A percentile compares a stretch with the other conserved stretches of the same genome.
Conservation (phyloP, 495 filamentous ascomycete genomes). For the Xylaria acuta region DNA sequence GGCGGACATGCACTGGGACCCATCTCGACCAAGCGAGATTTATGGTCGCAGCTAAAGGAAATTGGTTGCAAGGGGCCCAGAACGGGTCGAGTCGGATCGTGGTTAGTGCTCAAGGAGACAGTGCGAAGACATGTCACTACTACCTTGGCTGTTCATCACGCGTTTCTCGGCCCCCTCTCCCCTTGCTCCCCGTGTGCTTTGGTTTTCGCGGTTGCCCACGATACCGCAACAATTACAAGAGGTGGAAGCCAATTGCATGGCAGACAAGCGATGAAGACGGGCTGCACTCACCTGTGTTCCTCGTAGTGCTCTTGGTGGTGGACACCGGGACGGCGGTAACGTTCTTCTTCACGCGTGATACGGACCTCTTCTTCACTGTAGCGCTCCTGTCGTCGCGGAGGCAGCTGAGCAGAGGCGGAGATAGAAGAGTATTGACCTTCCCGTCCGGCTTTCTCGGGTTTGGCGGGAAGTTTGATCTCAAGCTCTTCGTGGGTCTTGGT, state of each 20-base stretch:
- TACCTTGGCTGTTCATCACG: background rate
- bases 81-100: background rate
- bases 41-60: conserved; percentile 9
- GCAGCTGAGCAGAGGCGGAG: conserved; percentile 65
- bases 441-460: conserved; percentile 77
- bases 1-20: conserved; percentile 2
- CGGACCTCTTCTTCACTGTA: conserved; percentile 84
- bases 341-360: conserved; percentile 71
- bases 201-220: background rate
- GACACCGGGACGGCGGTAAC: conserved; percentile 67
- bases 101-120: conserved; percentile 1
- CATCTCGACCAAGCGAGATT: background rate
- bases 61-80: conserved; percentile 3
- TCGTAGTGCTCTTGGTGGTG: conserved; percentile 61
- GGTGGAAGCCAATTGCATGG: background rate
- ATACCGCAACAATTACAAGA: background rate
- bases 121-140: conserved; percentile 6
- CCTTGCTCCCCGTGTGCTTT: background rate
- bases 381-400: conserved; percentile 69
- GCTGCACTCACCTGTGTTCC: conserved; percentile 50
- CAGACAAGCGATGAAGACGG: background rate
- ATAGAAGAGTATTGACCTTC: conserved; percentile 81
- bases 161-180: background rate
- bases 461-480: conserved; percentile 79
- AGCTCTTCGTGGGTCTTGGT: conserved; percentile 82